Percentiles rank a stretch among this genome's conserved stretches.
phyloP scores from a whole-genome alignment of 352 stramenopile genomes.

The Phytophthora podocarpi region DNA sequence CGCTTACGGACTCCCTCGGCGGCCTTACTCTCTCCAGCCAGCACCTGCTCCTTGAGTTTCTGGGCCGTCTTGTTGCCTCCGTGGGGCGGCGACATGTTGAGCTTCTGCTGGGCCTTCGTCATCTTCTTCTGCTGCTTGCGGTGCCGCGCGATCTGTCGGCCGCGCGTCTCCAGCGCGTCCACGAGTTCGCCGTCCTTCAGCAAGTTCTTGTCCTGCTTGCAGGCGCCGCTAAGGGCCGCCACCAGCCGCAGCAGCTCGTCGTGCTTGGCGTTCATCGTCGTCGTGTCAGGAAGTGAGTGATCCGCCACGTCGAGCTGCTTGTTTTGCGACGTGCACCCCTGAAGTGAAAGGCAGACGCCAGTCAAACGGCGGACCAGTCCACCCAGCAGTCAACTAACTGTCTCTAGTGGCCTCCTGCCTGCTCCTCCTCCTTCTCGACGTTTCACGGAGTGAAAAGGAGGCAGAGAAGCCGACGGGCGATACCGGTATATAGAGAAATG shows the following conservation, averaged over 20 bases:
- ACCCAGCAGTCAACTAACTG: conserved; percentile 8
- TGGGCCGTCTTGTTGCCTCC: conserved; percentile 37
- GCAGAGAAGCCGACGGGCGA: conserved; percentile 15
- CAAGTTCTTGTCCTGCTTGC: conserved; percentile 61
- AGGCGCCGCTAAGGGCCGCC: conserved; percentile 61
- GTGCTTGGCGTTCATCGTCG: conserved; percentile 27
- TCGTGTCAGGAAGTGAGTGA: conserved; percentile 8
- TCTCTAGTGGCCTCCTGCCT: conserved; percentile 6
- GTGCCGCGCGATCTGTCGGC: conserved; percentile 55
- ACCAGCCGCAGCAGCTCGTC: conserved; percentile 57
- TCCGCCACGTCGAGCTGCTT: no score
- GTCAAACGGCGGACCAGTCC: conserved; percentile 1
- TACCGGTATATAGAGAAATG: conserved; percentile 13
- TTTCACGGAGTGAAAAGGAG: conserved; percentile 14
- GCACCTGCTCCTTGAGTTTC: conserved; percentile 45
- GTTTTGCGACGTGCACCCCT: conserved; percentile 9
- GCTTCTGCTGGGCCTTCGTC: conserved; percentile 21
- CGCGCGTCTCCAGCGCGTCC: conserved; percentile 60
- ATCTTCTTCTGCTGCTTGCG: conserved; percentile 40
- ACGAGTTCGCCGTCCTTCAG: conserved; percentile 73
- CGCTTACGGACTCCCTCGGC: conserved; percentile 39
- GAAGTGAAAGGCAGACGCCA: background rate
- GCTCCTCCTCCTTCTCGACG: conserved; percentile 12
- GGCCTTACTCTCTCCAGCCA: conserved; percentile 26
- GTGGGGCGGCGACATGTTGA: conserved; percentile 14